Conservation (phyloP, 1,284 basidiomycete species). For the Microbotryum intermedium region DNA sequence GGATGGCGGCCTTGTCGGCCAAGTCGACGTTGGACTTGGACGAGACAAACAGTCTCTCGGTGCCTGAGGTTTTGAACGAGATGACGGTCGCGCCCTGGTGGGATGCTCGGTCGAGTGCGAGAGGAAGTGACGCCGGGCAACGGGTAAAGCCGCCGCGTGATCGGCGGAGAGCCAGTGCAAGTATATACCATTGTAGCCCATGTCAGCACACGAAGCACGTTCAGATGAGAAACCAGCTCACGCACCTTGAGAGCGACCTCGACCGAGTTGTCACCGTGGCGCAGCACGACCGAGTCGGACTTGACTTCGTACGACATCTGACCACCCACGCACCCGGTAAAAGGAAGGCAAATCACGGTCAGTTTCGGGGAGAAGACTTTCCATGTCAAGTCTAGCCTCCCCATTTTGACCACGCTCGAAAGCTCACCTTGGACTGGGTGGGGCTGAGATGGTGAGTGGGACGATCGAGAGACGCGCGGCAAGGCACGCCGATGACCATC, state of each 20-base stretch:
- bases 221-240: not conserved
- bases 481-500: no score
- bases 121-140: conserved; percentile 1
- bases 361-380: no score
- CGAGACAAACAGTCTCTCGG: conserved; percentile 33
- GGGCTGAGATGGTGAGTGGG: no score
- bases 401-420: no score
- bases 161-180: not conserved
- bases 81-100: conserved; percentile 28
- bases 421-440: no score
- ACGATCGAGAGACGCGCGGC: no score
- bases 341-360: no score
- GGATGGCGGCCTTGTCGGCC: conserved; percentile 29
- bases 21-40: conserved; percentile 14
- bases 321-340: no score
- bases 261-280: conserved; percentile 5
- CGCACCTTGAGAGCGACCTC: conserved; percentile 16
- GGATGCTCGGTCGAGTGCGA: not conserved
- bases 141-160: not conserved
- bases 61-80: conserved; percentile 24
- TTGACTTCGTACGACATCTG: no score
- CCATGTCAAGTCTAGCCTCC: no score
- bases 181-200: no score
- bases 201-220: not conserved
- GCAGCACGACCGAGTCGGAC: conserved; percentile 1